A percentile compares a stretch with the other conserved stretches of the same genome.
Evolutionary conservation across 1,284 basidiomycete genomes (phyloP).

Genomic region (Ganoderma boninense): DNA sequence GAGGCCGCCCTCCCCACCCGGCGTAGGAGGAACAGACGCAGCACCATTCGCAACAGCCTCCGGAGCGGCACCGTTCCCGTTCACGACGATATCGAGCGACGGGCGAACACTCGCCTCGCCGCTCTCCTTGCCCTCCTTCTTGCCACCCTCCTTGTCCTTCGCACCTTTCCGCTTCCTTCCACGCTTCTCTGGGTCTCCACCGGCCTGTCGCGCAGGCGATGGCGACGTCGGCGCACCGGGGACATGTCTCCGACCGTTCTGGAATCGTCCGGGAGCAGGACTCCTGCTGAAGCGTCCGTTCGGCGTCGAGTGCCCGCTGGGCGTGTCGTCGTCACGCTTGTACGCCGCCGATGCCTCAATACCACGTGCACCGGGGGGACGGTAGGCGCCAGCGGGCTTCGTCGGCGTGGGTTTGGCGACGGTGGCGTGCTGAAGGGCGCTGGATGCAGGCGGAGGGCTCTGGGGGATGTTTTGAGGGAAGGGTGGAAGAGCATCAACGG

Average conservation of each 20-base stretch:
- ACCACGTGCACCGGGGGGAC: constrained; percentile 93
- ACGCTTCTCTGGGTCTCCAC: constrained; percentile 50
- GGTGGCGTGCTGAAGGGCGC: constrained; percentile 55
- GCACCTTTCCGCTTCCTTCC: constrained; percentile 62
- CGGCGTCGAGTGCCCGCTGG: constrained; percentile 67
- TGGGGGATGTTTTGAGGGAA: constrained; percentile 82
- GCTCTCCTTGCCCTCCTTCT: constrained; percentile 20
- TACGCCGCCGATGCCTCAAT: constrained; percentile 85
- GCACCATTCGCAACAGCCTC: constrained; percentile 35
- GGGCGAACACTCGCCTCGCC: constrained; percentile 42
- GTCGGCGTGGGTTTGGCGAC: constrained; percentile 54
- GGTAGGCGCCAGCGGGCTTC: constrained; percentile 84
- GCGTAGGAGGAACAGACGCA: constrained; percentile 59
- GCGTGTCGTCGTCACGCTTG: constrained; percentile 84
- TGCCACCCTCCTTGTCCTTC: constrained; percentile 50
- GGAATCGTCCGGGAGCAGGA: constrained; percentile 58
- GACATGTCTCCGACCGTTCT: constrained; percentile 57
- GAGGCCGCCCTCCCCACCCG: constrained; percentile 65
- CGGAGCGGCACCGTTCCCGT: constrained; percentile 41
- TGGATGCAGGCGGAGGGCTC: constrained; percentile 76
- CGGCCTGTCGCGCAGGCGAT: constrained; percentile 52
- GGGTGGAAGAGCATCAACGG: constrained; percentile 67
- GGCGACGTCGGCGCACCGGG: constrained; percentile 72
- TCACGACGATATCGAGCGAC: constrained; percentile 46
- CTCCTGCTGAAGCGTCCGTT: constrained; percentile 66